Base-by-base conservation (phyloP, 2,329 filamentous ascomycete species). In the Fusarium nygamai region DNA sequence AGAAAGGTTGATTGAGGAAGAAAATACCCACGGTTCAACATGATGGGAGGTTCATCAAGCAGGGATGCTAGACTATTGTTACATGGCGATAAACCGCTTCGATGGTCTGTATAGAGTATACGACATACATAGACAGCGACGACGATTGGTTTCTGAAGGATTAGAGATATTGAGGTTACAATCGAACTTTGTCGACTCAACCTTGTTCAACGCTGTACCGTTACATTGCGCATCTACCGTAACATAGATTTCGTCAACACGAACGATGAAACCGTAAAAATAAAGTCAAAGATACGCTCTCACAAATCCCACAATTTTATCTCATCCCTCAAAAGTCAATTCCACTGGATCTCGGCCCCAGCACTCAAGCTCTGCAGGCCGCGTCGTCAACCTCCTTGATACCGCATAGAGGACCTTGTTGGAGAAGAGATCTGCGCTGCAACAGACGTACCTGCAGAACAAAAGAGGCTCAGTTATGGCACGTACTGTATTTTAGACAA, bases 291-390 rank as follows among this genome's bases (percentile, higher is more conserved):
- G 48, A 60, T 29, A 51, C 24, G 20, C 43, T 24, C 22, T n/a
- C n/a, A 29, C 16, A 22, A 51, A 65, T 47, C 51, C 59, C 54
- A 59, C 31, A 70, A 65, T 59, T 58, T 59, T 47, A 59, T 48
- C 51, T 70, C 22, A 36, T 31, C 33, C 38, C 3, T 31, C 27
- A 17, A n/a, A 47, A 44, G 46, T 19, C 33, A 13, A 46, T 54
- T 39, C 62, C 39, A 62, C 54, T 67, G 65, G 70, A 73, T 66
- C 50, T 58, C 41, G 48, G 53, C 54, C 70, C 56, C 59, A 69
- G 33, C 39, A 8, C 20, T 31, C 24, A 50, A 43, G 9, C n/a
- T 54, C 36, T 61, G 43, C 43, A 66, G 50, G 60, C 63, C 53
- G 19, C 67, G 67, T 69, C 57, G 50, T 66, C 53, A 54, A 43